A percentile compares a stretch with the other conserved stretches of the same genome.
These are phyloP conservation scores for Haemoproteus tartakovskyi DNA, from an alignment of 169 alveolate species.

Conservation along the genomic window DNA sequence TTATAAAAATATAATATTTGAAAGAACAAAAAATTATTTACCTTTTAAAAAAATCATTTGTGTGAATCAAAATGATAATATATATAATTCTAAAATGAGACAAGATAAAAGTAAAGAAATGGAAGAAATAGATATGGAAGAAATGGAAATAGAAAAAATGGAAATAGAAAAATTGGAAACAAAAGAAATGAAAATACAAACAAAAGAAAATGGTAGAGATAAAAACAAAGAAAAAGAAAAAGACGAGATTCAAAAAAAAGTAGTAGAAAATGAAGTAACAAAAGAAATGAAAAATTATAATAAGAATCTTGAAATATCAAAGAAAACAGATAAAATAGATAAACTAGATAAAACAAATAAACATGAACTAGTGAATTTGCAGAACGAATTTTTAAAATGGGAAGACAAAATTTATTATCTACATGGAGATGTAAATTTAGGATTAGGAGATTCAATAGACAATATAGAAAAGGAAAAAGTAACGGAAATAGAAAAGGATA, in stretches of 20 bases:
- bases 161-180: neutral
- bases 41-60: constrained; percentile 37
- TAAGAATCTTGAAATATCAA: too few relatives aligned
- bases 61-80: neutral
- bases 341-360: too few relatives aligned
- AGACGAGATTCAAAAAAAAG: too few relatives aligned
- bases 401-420: constrained; percentile 28
- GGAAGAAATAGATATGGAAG: neutral
- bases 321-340: too few relatives aligned
- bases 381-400: too few relatives aligned
- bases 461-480: constrained; percentile 9
- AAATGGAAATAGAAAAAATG: neutral
- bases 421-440: constrained; percentile 45
- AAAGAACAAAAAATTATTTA: constrained; percentile 15
- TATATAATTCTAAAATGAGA: neutral
- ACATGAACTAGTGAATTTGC: too few relatives aligned
- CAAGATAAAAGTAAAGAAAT: constrained; percentile 1
- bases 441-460: too few relatives aligned
- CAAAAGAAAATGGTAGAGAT: too few relatives aligned
- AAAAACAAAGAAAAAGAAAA: too few relatives aligned
- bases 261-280: too few relatives aligned
- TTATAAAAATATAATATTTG: constrained; percentile 44
- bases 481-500: constrained; percentile 15
- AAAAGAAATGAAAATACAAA: neutral
- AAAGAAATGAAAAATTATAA: too few relatives aligned